These are phyloP conservation scores for Morella rubra DNA, from an alignment of 306 rosid species.

Conservation along the genomic window DNA sequence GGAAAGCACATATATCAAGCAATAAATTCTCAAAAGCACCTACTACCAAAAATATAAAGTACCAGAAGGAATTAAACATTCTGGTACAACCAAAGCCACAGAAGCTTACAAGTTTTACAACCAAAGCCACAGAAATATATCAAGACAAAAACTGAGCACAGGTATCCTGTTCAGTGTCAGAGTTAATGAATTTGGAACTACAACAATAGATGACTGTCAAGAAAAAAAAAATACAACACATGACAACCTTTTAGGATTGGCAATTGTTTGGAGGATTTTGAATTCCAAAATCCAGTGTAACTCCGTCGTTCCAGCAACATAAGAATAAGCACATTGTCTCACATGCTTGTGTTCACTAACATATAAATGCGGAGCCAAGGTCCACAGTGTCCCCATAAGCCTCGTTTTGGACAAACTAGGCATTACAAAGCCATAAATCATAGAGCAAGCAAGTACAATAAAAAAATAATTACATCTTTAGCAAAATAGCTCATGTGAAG, in stretches of 20 bases:
- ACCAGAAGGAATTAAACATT: background rate
- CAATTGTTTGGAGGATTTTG: background rate
- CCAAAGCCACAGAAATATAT: background rate
- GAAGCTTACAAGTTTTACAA: constrained; percentile 3
- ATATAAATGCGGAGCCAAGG: background rate
- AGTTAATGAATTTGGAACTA: background rate
- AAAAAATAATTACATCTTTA: no score
- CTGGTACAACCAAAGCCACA: background rate
- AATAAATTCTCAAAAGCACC: background rate
- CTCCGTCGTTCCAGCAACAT: background rate
- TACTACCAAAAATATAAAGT: background rate
- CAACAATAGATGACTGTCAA: background rate
- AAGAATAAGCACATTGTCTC: background rate
- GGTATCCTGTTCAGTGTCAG: background rate
- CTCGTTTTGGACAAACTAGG: no score
- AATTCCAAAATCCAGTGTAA: background rate
- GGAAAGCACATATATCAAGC: background rate
- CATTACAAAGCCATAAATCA: no score
- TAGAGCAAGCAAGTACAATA: no score
- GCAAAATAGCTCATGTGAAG: background rate
- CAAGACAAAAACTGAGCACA: background rate
- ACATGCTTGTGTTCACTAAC: background rate
- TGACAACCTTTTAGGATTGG: background rate
- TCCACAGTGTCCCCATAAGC: no score
- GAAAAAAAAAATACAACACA: background rate